These are phyloP conservation scores for Astrothelium macrocarpum DNA, from an alignment of 495 filamentous ascomycete species.

Conservation along the genomic window DNA sequence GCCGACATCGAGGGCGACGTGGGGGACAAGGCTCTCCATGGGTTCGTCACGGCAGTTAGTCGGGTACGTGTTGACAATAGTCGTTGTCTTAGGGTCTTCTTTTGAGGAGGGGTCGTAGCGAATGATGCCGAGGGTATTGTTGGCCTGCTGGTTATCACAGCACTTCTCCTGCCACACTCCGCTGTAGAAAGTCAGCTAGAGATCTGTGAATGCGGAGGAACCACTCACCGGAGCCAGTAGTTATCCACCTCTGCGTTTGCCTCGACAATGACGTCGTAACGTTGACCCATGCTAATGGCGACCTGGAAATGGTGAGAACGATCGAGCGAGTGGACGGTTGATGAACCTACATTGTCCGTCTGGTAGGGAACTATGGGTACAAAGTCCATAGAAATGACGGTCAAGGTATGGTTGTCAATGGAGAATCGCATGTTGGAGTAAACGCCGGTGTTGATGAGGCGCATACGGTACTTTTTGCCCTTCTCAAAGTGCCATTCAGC, in stretches of 20 bases:
- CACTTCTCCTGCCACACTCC: constrained; percentile 26
- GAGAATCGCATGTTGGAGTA: constrained; percentile 40
- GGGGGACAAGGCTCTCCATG: constrained; percentile 22
- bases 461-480: constrained; percentile 54
- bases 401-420: constrained; percentile 37
- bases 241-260: constrained; percentile 27
- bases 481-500: constrained; percentile 35
- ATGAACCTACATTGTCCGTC: constrained; percentile 22
- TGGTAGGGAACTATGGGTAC: constrained; percentile 35
- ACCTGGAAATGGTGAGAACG: constrained; percentile 15
- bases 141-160: constrained; percentile 17
- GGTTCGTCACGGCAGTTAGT: constrained; percentile 34
- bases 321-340: constrained; percentile 22
- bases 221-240: constrained; percentile 33
- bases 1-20: constrained; percentile 18
- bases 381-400: constrained; percentile 37
- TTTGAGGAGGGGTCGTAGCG: constrained; percentile 20
- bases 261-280: constrained; percentile 34
- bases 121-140: constrained; percentile 31
- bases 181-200: constrained; percentile 5
- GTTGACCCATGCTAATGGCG: constrained; percentile 33
- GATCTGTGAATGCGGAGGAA: constrained; percentile 9
- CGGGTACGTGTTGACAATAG: constrained; percentile 25
- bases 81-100: constrained; percentile 19
- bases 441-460: constrained; percentile 58